Evolutionary conservation across 306 rosid species (phyloP).

Genomic region (Vachellia collinsii): DNA sequence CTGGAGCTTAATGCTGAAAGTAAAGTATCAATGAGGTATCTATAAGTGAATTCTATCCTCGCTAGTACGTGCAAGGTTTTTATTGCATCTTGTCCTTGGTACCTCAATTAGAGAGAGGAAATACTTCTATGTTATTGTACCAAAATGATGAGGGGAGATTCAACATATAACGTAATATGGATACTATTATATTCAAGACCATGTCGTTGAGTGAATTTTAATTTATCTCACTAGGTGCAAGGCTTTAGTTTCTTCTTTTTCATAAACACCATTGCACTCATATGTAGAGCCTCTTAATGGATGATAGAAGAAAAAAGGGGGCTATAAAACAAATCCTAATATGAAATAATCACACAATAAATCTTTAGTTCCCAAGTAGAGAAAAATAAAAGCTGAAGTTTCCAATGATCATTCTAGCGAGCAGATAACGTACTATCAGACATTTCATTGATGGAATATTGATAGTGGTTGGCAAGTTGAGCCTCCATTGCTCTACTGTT

Average conservation of each 20-base stretch:
- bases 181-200: too few species aligned
- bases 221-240: too few species aligned
- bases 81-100: neutral
- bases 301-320: too few species aligned
- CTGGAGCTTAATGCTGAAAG: neutral
- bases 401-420: neutral
- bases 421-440: neutral
- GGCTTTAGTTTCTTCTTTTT: neutral
- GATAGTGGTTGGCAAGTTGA: neutral
- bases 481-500: neutral
- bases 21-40: neutral
- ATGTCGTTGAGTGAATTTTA: too few species aligned
- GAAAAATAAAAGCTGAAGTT: neutral
- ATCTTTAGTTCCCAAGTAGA: neutral
- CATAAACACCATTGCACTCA: too few species aligned
- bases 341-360: neutral
- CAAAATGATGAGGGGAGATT: neutral
- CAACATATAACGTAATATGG: neutral
- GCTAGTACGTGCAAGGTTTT: neutral
- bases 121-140: neutral
- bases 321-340: too few species aligned
- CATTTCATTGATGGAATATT: slow-evolving; percentile 1
- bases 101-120: neutral
- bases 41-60: neutral
- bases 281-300: too few species aligned